A percentile compares a stretch with the other conserved stretches of the same genome.
phyloP scores from a whole-genome alignment of 768 basidiomycete genomes.

The Suillus clintonianus region DNA sequence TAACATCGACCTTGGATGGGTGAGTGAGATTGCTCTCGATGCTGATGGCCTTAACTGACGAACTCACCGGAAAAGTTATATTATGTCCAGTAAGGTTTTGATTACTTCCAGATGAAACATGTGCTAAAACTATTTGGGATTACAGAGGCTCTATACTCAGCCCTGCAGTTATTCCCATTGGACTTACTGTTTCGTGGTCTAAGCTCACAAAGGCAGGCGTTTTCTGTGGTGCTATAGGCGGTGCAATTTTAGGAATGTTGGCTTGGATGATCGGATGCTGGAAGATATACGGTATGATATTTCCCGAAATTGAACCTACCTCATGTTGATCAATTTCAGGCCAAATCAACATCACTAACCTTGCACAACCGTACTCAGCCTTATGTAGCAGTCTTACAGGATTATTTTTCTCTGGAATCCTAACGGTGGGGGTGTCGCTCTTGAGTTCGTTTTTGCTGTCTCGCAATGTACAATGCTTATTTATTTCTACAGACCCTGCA shows the following conservation, averaged over 20 bases:
- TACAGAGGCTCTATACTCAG: conserved; percentile 49
- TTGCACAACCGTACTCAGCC: conserved; percentile 42
- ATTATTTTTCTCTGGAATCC: conserved; percentile 38
- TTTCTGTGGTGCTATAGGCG: conserved; percentile 41
- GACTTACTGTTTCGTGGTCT: conserved; percentile 47
- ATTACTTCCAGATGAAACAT: background rate
- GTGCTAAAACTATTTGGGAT: background rate
- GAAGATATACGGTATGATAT: conserved; percentile 44
- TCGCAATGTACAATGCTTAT: conserved; percentile 2
- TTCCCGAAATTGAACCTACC: background rate
- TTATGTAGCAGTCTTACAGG: conserved; percentile 41
- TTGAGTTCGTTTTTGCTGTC: conserved; percentile 23
- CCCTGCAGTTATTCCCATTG: conserved; percentile 53
- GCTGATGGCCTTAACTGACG: conserved; percentile 7
- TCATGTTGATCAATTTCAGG: conserved; percentile 19
- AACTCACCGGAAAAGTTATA: conserved; percentile 30
- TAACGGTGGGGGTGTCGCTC: conserved; percentile 37
- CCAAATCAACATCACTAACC: conserved; percentile 35
- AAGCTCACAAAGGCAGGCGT: conserved; percentile 44
- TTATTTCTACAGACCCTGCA: conserved; percentile 27
- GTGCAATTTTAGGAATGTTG: conserved; percentile 44
- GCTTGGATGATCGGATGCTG: conserved; percentile 55
- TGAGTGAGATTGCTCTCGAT: conserved; percentile 17
- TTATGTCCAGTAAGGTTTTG: conserved; percentile 44
- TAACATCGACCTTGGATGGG: conserved; percentile 49